Percentiles rank a stretch among this genome's conserved stretches.
Evolutionary conservation across 257 asterid species (phyloP).

Genomic region (Salvia splendens): DNA sequence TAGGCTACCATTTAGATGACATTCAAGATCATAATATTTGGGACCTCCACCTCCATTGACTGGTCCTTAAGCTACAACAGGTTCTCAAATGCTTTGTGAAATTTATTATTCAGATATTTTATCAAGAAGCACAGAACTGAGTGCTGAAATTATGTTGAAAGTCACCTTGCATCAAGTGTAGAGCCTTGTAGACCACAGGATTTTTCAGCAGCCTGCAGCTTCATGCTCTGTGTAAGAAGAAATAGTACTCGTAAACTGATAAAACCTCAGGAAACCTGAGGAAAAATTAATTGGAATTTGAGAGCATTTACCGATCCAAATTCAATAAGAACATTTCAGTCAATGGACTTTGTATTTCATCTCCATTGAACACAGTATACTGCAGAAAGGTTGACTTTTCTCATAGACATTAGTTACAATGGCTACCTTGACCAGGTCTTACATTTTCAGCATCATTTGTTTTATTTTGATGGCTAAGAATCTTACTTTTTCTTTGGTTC

Average conservation of each 20-base stretch:
- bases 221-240: background rate
- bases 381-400: slow-evolving; percentile 8
- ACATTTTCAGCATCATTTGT: slow-evolving; percentile 17
- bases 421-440: slow-evolving; percentile 11
- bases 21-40: background rate
- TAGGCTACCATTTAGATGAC: slow-evolving; percentile 1
- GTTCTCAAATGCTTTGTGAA: background rate
- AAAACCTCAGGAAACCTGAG: background rate
- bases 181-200: background rate
- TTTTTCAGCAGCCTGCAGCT: background rate
- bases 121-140: background rate
- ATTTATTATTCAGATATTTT: background rate
- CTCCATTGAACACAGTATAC: background rate
- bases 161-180: background rate
- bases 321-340: background rate
- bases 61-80: background rate
- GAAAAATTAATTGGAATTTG: background rate
- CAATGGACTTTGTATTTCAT: background rate
- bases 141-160: background rate
- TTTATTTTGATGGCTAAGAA: slow-evolving; percentile 24
- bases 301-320: background rate
- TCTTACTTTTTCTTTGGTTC: slow-evolving; percentile 32
- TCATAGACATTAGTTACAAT: slow-evolving; percentile 21
- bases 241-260: slow-evolving; percentile 1
- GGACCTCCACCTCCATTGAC: background rate